Percentiles rank a stretch among this genome's conserved stretches.
Evolutionary conservation across 495 filamentous ascomycete genomes (phyloP).

Genomic region (Penicillium taxi): DNA sequence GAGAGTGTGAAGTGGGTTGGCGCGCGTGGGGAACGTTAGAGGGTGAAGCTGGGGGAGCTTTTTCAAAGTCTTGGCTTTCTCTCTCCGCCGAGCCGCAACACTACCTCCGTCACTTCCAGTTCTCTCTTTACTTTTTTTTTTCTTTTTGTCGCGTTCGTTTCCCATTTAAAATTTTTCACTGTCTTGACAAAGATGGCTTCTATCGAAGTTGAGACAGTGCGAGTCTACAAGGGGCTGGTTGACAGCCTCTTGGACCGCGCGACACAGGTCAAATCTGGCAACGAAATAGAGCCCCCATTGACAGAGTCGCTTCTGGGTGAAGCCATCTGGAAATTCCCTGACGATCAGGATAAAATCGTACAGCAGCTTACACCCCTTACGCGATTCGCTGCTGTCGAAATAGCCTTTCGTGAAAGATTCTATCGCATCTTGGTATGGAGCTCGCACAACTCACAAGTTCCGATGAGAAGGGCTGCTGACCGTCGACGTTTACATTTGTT

Average conservation of each 20-base stretch:
- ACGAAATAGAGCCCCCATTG: slow-evolving; percentile 71
- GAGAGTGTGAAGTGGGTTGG: slow-evolving; percentile 23
- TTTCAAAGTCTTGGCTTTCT: slow-evolving; percentile 24
- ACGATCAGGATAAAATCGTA: slow-evolving; percentile 17
- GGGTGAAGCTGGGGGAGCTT: slow-evolving; percentile 20
- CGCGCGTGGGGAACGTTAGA: slow-evolving; percentile 21
- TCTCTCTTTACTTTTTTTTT: slow-evolving; percentile 3
- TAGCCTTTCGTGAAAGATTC: slow-evolving; percentile 69
- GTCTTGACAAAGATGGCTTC: slow-evolving; percentile 39
- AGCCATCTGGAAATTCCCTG: slow-evolving; percentile 29
- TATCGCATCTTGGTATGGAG: slow-evolving; percentile 61
- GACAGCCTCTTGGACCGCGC: slow-evolving; percentile 57
- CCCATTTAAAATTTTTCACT: neutral
- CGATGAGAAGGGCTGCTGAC: slow-evolving; percentile 10
- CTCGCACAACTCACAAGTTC: neutral
- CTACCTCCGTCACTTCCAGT: slow-evolving; percentile 4
- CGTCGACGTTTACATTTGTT: slow-evolving; percentile 3
- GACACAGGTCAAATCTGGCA: slow-evolving; percentile 53
- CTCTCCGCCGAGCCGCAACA: slow-evolving; percentile 23
- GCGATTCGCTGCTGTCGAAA: slow-evolving; percentile 63
- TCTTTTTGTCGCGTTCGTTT: slow-evolving; percentile 1
- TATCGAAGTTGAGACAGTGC: slow-evolving; percentile 47
- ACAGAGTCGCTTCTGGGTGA: slow-evolving; percentile 43
- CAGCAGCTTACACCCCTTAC: slow-evolving; percentile 32
- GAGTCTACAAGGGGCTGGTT: slow-evolving; percentile 47